Evolutionary conservation across 805 yeast genomes (phyloP).

Genomic region (Starmerella ratchasimensis): DNA sequence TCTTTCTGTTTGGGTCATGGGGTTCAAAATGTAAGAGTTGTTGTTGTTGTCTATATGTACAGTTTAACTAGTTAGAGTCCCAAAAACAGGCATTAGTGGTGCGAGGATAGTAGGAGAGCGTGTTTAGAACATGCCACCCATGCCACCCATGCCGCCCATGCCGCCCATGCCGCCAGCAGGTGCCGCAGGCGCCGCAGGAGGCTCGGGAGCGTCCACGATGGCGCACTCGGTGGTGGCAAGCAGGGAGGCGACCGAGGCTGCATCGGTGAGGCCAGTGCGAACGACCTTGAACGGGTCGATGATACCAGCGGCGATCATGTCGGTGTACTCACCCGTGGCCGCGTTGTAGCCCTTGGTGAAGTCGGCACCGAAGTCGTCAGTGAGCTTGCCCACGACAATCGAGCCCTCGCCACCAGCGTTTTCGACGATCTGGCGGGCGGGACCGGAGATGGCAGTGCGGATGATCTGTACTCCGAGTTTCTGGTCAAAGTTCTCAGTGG

Average conservation of each 20-base stretch:
- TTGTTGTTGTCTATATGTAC: no score
- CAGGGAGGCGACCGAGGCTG: slow-evolving; percentile 93
- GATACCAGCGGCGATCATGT: slow-evolving; percentile 93
- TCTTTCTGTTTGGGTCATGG: not conserved
- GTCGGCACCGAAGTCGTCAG: slow-evolving; percentile 42
- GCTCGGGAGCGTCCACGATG: slow-evolving; percentile 83
- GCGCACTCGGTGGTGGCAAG: slow-evolving; percentile 98
- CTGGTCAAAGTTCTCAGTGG: slow-evolving; percentile 85
- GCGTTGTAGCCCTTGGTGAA: slow-evolving; percentile 89
- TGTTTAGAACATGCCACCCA: slow-evolving; percentile 20
- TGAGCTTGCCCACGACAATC: slow-evolving; percentile 82
- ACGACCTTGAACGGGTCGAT: slow-evolving; percentile 98
- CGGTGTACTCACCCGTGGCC: slow-evolving; percentile 82
- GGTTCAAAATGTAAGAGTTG: no score
- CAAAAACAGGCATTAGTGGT: not conserved
- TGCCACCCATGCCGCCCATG: slow-evolving; percentile 32
- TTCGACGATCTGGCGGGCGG: slow-evolving; percentile 88
- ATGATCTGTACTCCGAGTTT: slow-evolving; percentile 90
- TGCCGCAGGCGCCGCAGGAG: slow-evolving; percentile 42
- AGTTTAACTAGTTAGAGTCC: no score
- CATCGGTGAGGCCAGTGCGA: slow-evolving; percentile 88
- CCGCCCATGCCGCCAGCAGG: slow-evolving; percentile 59
- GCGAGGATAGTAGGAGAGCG: no score
- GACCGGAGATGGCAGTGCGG: slow-evolving; percentile 82
- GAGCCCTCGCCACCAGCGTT: slow-evolving; percentile 98